A percentile compares a stretch with the other conserved stretches of the same genome.
Conservation (phyloP, 2,329 filamentous ascomycete genomes). For the Geosmithia flava region DNA sequence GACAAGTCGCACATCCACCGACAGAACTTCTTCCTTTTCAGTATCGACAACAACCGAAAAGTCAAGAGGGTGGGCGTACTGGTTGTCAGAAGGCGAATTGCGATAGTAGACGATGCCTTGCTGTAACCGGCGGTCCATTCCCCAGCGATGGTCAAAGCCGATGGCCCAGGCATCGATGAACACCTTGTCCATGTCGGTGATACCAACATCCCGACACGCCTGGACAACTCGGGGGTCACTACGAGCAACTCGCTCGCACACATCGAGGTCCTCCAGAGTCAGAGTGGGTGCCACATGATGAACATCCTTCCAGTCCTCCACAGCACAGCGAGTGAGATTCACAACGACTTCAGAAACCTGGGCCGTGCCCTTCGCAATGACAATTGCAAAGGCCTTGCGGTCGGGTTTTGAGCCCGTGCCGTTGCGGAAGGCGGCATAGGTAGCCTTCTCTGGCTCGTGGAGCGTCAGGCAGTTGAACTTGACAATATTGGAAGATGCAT, state of each 20-base stretch:
- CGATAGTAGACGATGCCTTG: conserved; percentile 77
- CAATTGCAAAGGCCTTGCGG: conserved; percentile 36
- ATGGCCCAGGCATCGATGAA: conserved; percentile 82
- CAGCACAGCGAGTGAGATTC: conserved; percentile 25
- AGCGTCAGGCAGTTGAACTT: conserved; percentile 54
- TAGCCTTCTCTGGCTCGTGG: conserved; percentile 49
- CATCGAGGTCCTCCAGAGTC: conserved; percentile 71
- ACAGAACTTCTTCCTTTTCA: conserved; percentile 34
- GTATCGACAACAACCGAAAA: conserved; percentile 29
- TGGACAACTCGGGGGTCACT: conserved; percentile 64
- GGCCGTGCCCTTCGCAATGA: conserved; percentile 25
- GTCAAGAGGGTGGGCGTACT: conserved; percentile 45
- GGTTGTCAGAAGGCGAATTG: conserved; percentile 55
- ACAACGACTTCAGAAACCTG: conserved; percentile 39
- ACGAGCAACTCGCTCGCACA: conserved; percentile 56
- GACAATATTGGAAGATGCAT: conserved; percentile 16
- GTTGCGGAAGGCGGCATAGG: conserved; percentile 48
- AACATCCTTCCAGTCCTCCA: conserved; percentile 33
- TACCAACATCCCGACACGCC: conserved; percentile 62
- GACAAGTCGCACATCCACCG: conserved; percentile 26
- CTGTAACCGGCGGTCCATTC: conserved; percentile 57
- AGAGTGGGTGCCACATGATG: conserved; percentile 36
- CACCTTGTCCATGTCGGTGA: conserved; percentile 73
- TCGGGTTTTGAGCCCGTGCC: conserved; percentile 32
- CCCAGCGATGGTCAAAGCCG: conserved; percentile 69